These are phyloP conservation scores for Hibiscus syriacus DNA, from an alignment of 345 rosid genomes.

Conservation along the genomic window DNA sequence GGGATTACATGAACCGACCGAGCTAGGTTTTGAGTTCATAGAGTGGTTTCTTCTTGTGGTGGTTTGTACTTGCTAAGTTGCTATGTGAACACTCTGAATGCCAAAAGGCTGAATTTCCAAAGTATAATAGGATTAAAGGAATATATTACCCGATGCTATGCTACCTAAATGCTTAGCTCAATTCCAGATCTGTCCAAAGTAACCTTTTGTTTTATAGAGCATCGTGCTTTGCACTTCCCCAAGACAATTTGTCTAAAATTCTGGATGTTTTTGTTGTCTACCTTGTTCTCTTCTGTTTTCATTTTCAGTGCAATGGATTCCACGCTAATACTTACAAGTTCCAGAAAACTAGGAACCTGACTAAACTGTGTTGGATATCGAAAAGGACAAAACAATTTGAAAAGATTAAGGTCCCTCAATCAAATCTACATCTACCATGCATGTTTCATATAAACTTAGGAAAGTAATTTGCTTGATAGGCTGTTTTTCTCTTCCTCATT, in stretches of 20 bases:
- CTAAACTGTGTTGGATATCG: background rate
- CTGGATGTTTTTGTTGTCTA: background rate
- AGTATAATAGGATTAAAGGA: too few relatives aligned
- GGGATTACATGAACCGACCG: too few relatives aligned
- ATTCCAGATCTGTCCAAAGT: background rate
- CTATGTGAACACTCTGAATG: too few relatives aligned
- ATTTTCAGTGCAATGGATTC: slow-evolving; percentile 1
- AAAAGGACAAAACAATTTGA: slow-evolving; percentile 10
- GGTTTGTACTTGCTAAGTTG: too few relatives aligned
- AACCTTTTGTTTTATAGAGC: background rate
- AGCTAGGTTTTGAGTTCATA: too few relatives aligned
- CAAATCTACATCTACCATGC: slow-evolving; percentile 15
- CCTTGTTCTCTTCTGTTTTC: slow-evolving; percentile 4
- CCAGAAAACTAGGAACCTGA: background rate
- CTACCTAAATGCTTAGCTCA: slow-evolving; percentile 8
- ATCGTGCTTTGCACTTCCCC: background rate
- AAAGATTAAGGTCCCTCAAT: slow-evolving; percentile 13
- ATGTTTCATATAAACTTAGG: too few relatives aligned
- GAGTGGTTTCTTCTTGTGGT: too few relatives aligned
- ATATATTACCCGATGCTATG: background rate
- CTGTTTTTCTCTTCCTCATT: background rate
- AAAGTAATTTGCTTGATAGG: background rate
- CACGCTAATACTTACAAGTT: slow-evolving; percentile 8
- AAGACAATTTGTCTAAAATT: background rate
- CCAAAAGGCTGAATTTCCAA: too few relatives aligned